Evolutionary conservation across 164 flowering plant species (phyloP), one percentile per base, ranked within the genome.

Genomic region (Euptelea pleiosperma): DNA sequence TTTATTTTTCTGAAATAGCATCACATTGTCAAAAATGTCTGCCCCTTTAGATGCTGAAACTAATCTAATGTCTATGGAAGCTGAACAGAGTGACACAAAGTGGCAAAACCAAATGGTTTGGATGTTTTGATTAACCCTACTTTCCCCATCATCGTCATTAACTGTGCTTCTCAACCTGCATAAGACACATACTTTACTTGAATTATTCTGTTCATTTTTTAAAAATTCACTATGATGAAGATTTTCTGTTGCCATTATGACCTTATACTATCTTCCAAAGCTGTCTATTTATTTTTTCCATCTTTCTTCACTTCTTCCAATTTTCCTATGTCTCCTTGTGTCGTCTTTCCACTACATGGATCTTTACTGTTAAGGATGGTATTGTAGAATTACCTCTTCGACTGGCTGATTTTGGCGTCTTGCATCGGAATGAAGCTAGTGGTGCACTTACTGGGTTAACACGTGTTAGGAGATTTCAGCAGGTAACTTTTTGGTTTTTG

Each of bases 391-490:
- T 90, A 68, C 99, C 99, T 22, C 82, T 94, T 52, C 90, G 99
- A 8, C 30, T 91, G 57, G 99, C 99, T 57, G 97, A 94, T 80
- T 94, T 94, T 81, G 99, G 99, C 15, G 97, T 87, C 35, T 67
- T 94, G 82, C 99, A 94, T 64, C 78, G 99, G 14, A 94, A 94
- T 84, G 99, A 94, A 70, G 96, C 96, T 37, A 94, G 99, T 78
- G 99, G 99, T 53, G 99, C 99, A 26, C 91, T 94, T 36, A 85
- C 89, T 70, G 97, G 97, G 37, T 73, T 94, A 63, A 94, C 97
- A 55, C 96, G 97, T 69, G 99, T 94, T 18, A 76, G 99, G 69
- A 84, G 99, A 68, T 94, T 94, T 75, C 98, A 91, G 69, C 96
- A 94, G 97, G 99, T 91, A 75, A 34, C 26, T n/a, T 35, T 56